These are phyloP conservation scores for Crucibulum laeve DNA, from an alignment of 768 basidiomycete genomes.

Conservation along the genomic window DNA sequence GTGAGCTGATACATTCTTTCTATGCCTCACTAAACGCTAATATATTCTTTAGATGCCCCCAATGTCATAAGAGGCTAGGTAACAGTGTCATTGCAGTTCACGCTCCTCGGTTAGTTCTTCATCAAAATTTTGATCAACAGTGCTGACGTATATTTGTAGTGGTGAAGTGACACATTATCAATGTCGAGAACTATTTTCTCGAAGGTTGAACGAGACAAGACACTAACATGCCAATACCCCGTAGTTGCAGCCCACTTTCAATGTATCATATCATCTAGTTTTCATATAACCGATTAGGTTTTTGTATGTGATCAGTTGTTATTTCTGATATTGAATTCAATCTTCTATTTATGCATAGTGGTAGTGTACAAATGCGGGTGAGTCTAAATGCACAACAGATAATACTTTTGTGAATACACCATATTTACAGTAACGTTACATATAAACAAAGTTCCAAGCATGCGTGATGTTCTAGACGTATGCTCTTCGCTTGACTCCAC, in stretches of 20 bases:
- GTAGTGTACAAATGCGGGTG: constrained; percentile 11
- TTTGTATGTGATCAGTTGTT: too few relatives aligned
- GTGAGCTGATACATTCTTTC: constrained; percentile 42
- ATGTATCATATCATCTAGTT: too few relatives aligned
- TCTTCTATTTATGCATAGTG: constrained; percentile 4
- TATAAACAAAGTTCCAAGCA: constrained; percentile 6
- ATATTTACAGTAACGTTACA: constrained; percentile 27
- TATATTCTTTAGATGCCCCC: constrained; percentile 67
- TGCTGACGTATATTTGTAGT: constrained; percentile 31
- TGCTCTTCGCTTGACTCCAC: constrained; percentile 48
- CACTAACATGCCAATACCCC: too few relatives aligned
- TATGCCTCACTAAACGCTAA: constrained; percentile 1
- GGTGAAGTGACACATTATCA: constrained; percentile 97
- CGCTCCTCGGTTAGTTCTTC: constrained; percentile 63
- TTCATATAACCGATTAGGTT: background rate
- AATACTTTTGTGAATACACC: constrained; percentile 17
- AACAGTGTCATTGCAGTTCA: constrained; percentile 94
- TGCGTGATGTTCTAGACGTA: constrained; percentile 26
- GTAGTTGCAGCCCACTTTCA: too few relatives aligned
- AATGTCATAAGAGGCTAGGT: constrained; percentile 92
- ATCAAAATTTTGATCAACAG: background rate
- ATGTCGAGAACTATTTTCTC: constrained; percentile 82
- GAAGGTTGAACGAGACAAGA: constrained; percentile 40
- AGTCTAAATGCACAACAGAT: constrained; percentile 7
- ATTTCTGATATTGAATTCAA: too few relatives aligned